These are phyloP conservation scores for Grosmannia clavigera DNA, from an alignment of 2,329 filamentous ascomycete species.

Conservation along the genomic window DNA sequence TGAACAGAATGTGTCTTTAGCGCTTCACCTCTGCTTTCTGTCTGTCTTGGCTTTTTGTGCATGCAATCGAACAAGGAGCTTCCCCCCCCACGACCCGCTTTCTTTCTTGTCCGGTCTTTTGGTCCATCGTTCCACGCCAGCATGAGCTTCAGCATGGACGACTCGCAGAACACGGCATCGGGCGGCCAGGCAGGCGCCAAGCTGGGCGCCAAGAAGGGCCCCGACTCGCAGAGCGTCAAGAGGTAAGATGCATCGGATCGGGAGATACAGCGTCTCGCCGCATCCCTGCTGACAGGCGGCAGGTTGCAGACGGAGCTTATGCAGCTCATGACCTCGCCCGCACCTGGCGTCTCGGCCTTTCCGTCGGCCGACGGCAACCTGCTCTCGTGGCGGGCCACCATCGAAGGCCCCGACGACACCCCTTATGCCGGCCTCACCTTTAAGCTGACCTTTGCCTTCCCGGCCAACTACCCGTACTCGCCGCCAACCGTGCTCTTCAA, in stretches of 20 bases:
- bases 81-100: background rate
- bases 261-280: too few species aligned
- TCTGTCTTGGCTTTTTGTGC: background rate
- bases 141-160: conserved; percentile 44
- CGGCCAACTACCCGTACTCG: conserved; percentile 83
- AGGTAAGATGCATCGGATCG: conserved; percentile 34
- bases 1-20: background rate
- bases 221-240: conserved; percentile 65
- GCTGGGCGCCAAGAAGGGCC: conserved; percentile 42
- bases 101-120: background rate
- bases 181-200: conserved; percentile 53
- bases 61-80: background rate
- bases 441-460: conserved; percentile 87
- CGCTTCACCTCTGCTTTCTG: background rate
- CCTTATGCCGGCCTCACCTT: conserved; percentile 80
- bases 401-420: conserved; percentile 80
- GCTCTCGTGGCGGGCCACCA: conserved; percentile 86
- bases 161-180: conserved; percentile 56
- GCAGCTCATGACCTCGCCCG: conserved; percentile 93
- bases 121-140: background rate
- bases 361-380: conserved; percentile 83
- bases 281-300: background rate
- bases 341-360: conserved; percentile 89
- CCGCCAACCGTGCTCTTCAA: conserved; percentile 91
- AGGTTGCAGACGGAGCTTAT: conserved; percentile 96